Base-by-base conservation (phyloP, 768 basidiomycete species). In the Artomyces pyxidatus region DNA sequence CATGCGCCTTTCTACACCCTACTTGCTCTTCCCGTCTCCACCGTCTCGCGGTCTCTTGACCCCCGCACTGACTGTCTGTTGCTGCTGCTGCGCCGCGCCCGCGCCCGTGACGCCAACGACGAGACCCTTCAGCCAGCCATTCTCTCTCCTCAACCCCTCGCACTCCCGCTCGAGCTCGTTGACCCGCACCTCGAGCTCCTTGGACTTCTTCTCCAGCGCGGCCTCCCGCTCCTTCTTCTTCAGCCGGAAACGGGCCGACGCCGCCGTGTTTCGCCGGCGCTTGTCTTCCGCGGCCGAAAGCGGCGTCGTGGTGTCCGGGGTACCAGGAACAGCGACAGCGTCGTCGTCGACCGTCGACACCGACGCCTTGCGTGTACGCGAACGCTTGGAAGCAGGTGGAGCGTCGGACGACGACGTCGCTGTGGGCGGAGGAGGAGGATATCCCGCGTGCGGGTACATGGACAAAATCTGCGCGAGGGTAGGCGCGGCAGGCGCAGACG, bases 211-310 rank as follows among this genome's bases (percentile, higher is more conserved):
- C 68, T 95, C 93, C 19, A 95, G 71, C 14, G 93, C 92, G 2
- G 80, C 84, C 68, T 96, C 93, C 12, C 93, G 76, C 67, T 94
- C 90, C 72, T 96, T 96, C 75, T 96, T 96, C 77, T 95, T 96
- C 61, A 91, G 67, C 51, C 92, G 78, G 75, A 96, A 96, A 7
- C 92, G 86, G 27, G 92, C 92, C 46, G 87, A 90, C 0, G 92
- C 92, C 1, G 89, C 89, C 0, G 92, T 96, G 64, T 96, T 96
- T 40, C 92, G 73, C 50, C 91, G 77, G n/a, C 92, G 83, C 63
- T 95, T 95, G 67, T 95, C 92, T 65, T 95, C 92, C 0, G 83
- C 65, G 5, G 83, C 71, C 6, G 76, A 76, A 2, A 80, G 19
- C 0, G 68, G 46, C 6, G 63, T 63, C 29, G 45, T 63, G 35